These are phyloP conservation scores for Aristolochia californica DNA, from an alignment of 164 flowering plant species.

Conservation along the genomic window DNA sequence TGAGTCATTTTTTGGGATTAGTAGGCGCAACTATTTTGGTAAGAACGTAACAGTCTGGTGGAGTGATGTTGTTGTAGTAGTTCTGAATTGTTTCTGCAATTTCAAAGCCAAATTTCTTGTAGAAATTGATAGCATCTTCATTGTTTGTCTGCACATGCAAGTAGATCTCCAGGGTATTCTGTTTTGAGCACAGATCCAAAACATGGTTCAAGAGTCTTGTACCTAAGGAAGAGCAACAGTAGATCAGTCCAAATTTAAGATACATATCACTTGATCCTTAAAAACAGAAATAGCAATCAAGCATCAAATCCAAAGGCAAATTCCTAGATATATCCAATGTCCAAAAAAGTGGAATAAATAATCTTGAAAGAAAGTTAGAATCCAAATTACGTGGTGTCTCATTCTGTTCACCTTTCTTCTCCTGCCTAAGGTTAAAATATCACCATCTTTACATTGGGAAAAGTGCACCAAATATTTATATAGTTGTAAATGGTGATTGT, in stretches of 20 bases:
- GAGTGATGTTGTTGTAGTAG: constrained; percentile 81
- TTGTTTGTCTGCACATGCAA: constrained; percentile 97
- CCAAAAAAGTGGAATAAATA: no score
- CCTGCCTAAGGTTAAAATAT: no score
- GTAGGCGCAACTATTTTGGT: constrained; percentile 45
- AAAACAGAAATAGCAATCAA: no score
- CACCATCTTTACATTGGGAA: no score
- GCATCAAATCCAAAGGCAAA: no score
- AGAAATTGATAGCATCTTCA: constrained; percentile 85
- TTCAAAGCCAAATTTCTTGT: constrained; percentile 90
- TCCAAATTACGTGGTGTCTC: no score
- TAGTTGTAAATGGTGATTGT: no score
- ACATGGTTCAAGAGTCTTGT: constrained; percentile 78
- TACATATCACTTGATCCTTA: background rate
- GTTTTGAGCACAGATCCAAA: constrained; percentile 67
- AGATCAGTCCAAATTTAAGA: background rate
- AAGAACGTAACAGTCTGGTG: constrained; percentile 84
- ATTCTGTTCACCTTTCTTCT: no score
- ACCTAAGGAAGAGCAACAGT: constrained; percentile 37
- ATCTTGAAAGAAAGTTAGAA: no score
- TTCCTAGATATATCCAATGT: no score
- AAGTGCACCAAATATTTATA: no score
- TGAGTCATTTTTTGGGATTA: constrained; percentile 56
- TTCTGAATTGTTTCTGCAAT: constrained; percentile 86
- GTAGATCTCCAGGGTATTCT: constrained; percentile 69